Conservation (phyloP, 192 early-diverging fungal genomes). For the Umbelopsis sp. region DNA sequence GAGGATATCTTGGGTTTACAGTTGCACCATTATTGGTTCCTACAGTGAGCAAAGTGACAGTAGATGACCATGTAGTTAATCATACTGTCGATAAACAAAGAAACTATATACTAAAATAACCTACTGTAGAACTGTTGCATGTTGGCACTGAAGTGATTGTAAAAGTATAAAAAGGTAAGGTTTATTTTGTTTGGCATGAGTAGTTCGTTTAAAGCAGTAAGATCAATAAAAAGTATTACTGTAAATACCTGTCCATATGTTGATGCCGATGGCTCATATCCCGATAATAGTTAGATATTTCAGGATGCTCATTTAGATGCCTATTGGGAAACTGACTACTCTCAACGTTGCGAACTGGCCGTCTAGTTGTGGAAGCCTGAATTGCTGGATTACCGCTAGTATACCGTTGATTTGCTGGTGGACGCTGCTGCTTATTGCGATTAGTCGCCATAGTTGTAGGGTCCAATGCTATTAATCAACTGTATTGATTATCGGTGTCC, state of each 20-base stretch:
- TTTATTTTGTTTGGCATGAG: no score
- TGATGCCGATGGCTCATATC: background rate
- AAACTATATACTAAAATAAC: background rate
- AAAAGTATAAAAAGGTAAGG: no score
- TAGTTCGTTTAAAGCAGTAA: no score
- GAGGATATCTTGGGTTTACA: background rate
- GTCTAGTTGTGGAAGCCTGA: background rate
- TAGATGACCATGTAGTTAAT: background rate
- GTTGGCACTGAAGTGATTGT: background rate
- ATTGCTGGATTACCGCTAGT: background rate
- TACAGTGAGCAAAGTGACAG: background rate
- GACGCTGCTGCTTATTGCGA: background rate
- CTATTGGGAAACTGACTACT: background rate
- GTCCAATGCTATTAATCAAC: background rate
- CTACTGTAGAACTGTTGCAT: background rate
- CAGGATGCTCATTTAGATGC: background rate
- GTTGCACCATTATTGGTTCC: background rate
- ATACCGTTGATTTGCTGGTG: background rate
- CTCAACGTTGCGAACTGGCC: background rate
- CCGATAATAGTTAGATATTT: background rate
- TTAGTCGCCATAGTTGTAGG: background rate
- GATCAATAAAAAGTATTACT: no score
- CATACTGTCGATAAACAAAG: no score
- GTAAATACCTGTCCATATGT: background rate
- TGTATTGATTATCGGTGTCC: background rate